These are phyloP conservation scores for Parachaetomium inaequale DNA, from an alignment of 495 filamentous ascomycete genomes.

Conservation along the genomic window DNA sequence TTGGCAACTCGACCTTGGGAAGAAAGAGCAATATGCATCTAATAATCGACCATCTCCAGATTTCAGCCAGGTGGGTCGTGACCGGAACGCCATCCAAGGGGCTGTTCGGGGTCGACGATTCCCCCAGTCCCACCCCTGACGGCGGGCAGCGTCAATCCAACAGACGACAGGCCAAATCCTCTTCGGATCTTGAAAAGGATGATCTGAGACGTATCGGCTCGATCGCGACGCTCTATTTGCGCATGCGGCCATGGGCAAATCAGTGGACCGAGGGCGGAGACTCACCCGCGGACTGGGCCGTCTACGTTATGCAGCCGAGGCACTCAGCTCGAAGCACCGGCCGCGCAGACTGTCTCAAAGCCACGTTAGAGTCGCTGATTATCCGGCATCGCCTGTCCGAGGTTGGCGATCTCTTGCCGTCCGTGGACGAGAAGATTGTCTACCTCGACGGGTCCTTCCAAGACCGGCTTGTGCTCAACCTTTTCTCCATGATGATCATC, in stretches of 20 bases:
- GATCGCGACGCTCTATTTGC: conserved; percentile 67
- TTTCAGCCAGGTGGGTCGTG: conserved; percentile 81
- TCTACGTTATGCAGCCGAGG: conserved; percentile 67
- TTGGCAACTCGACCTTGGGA: conserved; percentile 56
- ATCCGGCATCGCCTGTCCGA: conserved; percentile 74
- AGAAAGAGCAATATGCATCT: conserved; percentile 61
- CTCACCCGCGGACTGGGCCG: conserved; percentile 58
- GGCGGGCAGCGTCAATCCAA: background rate
- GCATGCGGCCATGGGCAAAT: conserved; percentile 70
- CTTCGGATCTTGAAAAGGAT: conserved; percentile 55
- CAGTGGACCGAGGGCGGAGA: conserved; percentile 34
- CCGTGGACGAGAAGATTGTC: conserved; percentile 65
- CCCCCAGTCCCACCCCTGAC: background rate
- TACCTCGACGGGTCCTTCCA: conserved; percentile 77
- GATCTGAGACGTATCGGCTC: conserved; percentile 72
- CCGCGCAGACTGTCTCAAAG: conserved; percentile 61
- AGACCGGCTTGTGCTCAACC: conserved; percentile 76
- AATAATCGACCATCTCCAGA: conserved; percentile 62
- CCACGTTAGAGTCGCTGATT: conserved; percentile 70
- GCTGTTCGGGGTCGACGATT: conserved; percentile 61
- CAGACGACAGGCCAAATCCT: conserved; percentile 21
- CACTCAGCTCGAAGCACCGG: conserved; percentile 49
- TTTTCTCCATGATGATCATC: conserved; percentile 75
- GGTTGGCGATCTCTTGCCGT: conserved; percentile 61
- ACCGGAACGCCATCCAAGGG: conserved; percentile 86